These are phyloP conservation scores for Salix udensis DNA, from an alignment of 345 rosid species.

Conservation along the genomic window DNA sequence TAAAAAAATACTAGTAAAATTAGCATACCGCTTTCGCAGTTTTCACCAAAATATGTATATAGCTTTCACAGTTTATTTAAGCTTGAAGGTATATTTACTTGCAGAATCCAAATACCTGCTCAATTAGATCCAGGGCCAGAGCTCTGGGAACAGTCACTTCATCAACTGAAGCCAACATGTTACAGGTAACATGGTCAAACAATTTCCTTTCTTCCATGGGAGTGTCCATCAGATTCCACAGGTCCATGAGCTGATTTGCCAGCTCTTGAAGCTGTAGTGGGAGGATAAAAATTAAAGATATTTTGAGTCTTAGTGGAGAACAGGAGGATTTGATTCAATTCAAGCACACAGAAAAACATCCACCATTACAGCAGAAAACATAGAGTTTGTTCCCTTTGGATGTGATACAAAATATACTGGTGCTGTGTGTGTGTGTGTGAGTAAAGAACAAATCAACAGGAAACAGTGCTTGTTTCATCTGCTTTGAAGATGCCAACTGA, in stretches of 20 bases:
- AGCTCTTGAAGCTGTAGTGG: slow-evolving; percentile 85
- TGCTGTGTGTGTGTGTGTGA: not conserved
- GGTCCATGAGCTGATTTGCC: slow-evolving; percentile 74
- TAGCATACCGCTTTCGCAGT: slow-evolving; percentile 19
- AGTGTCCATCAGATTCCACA: slow-evolving; percentile 99
- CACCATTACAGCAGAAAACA: not conserved
- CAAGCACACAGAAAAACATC: not conserved
- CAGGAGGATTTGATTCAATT: not conserved
- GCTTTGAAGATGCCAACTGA: not conserved
- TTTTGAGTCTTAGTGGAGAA: not conserved
- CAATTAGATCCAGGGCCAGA: slow-evolving; percentile 83
- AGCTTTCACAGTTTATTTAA: slow-evolving; percentile 3
- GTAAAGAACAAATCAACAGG: not conserved
- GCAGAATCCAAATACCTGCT: slow-evolving; percentile 53
- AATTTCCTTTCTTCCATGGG: slow-evolving; percentile 76
- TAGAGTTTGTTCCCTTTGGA: not conserved
- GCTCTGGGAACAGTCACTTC: slow-evolving; percentile 77
- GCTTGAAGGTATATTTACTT: not conserved
- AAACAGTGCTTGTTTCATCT: not conserved
- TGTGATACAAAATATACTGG: not conserved
- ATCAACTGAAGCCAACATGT: slow-evolving; percentile 79
- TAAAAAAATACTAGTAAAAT: slow-evolving; percentile 11
- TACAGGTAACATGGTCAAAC: slow-evolving; percentile 83
- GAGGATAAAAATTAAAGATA: slow-evolving; percentile 11
- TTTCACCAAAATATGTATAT: not conserved